These are phyloP conservation scores for Simplicillium sp. DNA, from an alignment of 2,329 filamentous ascomycete species.

Conservation along the genomic window DNA sequence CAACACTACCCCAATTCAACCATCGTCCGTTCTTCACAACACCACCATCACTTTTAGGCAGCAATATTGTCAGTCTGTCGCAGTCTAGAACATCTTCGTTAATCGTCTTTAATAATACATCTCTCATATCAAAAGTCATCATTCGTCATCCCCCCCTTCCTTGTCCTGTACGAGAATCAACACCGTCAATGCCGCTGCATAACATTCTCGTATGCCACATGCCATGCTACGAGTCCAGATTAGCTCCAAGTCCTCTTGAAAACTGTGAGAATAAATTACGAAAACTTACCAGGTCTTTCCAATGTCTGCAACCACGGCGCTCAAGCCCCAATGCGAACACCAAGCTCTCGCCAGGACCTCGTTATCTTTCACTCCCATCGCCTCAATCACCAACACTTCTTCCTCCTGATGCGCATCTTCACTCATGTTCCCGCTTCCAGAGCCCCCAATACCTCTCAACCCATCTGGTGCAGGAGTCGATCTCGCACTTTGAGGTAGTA, in stretches of 20 bases:
- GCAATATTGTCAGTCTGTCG: too few species aligned
- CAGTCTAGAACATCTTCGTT: too few species aligned
- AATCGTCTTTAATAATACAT: too few species aligned
- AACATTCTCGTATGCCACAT: slow-evolving; percentile 67
- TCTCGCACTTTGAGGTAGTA: slow-evolving; percentile 18
- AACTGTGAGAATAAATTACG: neutral
- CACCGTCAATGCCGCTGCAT: slow-evolving; percentile 63
- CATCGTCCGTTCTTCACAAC: too few species aligned
- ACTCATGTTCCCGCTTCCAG: slow-evolving; percentile 9
- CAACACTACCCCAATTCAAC: too few species aligned
- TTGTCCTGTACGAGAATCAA: slow-evolving; percentile 56
- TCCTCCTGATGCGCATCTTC: slow-evolving; percentile 44
- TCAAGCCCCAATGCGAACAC: slow-evolving; percentile 68
- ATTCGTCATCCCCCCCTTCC: slow-evolving; percentile 33
- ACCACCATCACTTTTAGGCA: too few species aligned
- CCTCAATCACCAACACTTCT: slow-evolving; percentile 61
- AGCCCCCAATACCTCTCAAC: slow-evolving; percentile 11
- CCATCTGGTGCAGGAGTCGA: slow-evolving; percentile 23
- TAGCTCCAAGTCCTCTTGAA: neutral
- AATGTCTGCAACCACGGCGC: slow-evolving; percentile 60
- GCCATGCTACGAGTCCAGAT: slow-evolving; percentile 42
- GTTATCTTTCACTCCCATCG: slow-evolving; percentile 64
- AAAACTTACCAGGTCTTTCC: slow-evolving; percentile 53
- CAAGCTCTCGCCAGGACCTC: slow-evolving; percentile 69
- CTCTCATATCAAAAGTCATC: neutral